Percentiles rank a stretch among this genome's conserved stretches.
phyloP scores from a whole-genome alignment of 2,329 filamentous ascomycete species.

The Trichoderma guizhouense region DNA sequence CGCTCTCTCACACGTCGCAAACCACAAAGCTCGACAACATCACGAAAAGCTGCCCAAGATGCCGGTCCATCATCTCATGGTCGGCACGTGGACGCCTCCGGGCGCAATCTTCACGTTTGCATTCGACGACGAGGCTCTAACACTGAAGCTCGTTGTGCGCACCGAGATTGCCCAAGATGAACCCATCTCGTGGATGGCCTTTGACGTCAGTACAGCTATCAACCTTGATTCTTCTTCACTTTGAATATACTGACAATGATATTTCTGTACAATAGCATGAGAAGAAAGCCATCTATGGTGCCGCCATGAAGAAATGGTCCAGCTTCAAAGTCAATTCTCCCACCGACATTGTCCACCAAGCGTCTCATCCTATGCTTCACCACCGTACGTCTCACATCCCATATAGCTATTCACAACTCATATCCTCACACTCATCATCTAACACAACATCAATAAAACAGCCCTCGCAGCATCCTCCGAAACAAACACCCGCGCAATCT shows the following conservation, averaged over 20 bases:
- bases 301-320: constrained; percentile 91
- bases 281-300: constrained; percentile 82
- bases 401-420: background rate
- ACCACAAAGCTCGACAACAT: background rate
- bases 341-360: constrained; percentile 70
- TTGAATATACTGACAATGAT: background rate
- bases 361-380: constrained; percentile 71
- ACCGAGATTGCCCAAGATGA: constrained; percentile 79
- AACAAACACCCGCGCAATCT: constrained; percentile 85
- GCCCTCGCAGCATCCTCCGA: constrained; percentile 64
- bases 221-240: background rate
- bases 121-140: constrained; percentile 78
- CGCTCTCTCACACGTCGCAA: background rate
- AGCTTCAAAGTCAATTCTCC: constrained; percentile 75
- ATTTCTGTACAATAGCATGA: constrained; percentile 55
- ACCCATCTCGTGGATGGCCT: constrained; percentile 92
- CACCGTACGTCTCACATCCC: constrained; percentile 56
- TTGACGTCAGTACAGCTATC: constrained; percentile 58
- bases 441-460: constrained; percentile 30
- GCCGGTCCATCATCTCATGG: constrained; percentile 83
- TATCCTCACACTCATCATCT: background rate
- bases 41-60: constrained; percentile 40
- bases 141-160: constrained; percentile 71
- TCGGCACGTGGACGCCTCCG: constrained; percentile 86
- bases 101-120: constrained; percentile 86